Conservation (phyloP, 306 rosid genomes). For the Cajanus cajan region DNA sequence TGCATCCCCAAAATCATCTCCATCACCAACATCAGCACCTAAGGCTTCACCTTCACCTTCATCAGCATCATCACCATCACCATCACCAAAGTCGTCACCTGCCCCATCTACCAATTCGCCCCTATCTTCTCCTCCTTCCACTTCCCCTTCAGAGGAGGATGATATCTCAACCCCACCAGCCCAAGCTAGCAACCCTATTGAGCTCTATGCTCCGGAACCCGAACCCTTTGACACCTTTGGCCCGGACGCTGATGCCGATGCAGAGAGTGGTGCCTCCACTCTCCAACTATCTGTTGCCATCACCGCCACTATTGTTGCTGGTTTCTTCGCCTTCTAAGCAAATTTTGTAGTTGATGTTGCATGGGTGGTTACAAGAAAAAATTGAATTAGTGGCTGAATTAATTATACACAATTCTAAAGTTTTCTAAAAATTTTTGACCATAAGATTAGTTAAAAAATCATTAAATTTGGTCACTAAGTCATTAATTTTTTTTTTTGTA, state of each 20-base stretch:
- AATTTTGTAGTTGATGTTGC: neutral
- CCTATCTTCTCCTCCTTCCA: neutral
- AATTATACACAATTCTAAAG: no score
- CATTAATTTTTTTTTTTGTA: no score
- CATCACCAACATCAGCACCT: no score
- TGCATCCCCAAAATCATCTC: constrained; percentile 37
- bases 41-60: neutral
- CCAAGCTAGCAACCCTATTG: constrained; percentile 37
- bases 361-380: no score
- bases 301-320: neutral
- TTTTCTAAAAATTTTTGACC: no score
- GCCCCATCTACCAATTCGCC: neutral
- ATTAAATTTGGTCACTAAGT: no score
- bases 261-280: constrained; percentile 1
- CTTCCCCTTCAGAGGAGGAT: constrained; percentile 24
- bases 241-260: neutral
- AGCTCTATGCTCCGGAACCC: constrained; percentile 21
- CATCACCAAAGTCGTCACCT: neutral
- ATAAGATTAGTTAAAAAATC: no score
- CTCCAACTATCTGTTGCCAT: neutral
- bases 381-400: no score
- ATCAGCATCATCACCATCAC: neutral
- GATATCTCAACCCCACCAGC: constrained; percentile 56
- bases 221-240: neutral
- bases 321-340: constrained; percentile 38